A percentile compares a stretch with the other conserved stretches of the same genome.
phyloP scores from a whole-genome alignment of 1,284 basidiomycete genomes.

The Cerioporus squamosus region DNA sequence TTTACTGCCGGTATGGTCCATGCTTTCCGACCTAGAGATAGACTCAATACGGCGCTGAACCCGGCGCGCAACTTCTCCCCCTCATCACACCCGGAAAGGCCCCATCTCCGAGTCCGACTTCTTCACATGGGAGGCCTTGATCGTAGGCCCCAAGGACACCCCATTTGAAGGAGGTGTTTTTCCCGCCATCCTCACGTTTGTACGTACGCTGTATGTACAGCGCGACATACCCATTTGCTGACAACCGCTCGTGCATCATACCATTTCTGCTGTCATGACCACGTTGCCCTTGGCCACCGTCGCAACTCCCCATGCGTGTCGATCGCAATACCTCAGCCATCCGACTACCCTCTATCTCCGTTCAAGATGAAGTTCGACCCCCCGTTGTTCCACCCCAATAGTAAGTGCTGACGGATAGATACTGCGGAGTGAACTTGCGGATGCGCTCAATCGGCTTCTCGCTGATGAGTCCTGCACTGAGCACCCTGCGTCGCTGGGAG shows the following conservation, averaged over 20 bases:
- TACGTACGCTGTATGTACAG: slow-evolving; percentile 47
- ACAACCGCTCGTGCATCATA: slow-evolving; percentile 6
- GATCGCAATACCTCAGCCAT: slow-evolving; percentile 56
- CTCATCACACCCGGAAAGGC: slow-evolving; percentile 46
- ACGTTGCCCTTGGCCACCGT: slow-evolving; percentile 1
- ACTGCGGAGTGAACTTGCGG: background rate
- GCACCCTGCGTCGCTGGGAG: background rate
- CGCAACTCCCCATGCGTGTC: background rate
- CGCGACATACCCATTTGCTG: slow-evolving; percentile 9
- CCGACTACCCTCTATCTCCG: slow-evolving; percentile 92
- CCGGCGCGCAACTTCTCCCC: slow-evolving; percentile 1
- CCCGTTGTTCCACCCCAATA: slow-evolving; percentile 96
- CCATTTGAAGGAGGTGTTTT: slow-evolving; percentile 99
- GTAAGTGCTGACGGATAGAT: slow-evolving; percentile 51
- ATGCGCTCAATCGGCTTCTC: background rate
- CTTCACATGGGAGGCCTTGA: slow-evolving; percentile 98
- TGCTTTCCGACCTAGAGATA: background rate
- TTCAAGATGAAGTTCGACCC: slow-evolving; percentile 99
- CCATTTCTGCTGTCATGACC: slow-evolving; percentile 2
- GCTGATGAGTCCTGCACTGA: background rate
- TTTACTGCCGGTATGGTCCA: slow-evolving; percentile 81
- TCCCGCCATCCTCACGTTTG: slow-evolving; percentile 90
- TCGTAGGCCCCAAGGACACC: slow-evolving; percentile 96
- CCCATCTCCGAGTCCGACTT: slow-evolving; percentile 95
- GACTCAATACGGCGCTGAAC: slow-evolving; percentile 17